phyloP scores from a whole-genome alignment of 768 basidiomycete species.

The Naganishia randhawae region DNA sequence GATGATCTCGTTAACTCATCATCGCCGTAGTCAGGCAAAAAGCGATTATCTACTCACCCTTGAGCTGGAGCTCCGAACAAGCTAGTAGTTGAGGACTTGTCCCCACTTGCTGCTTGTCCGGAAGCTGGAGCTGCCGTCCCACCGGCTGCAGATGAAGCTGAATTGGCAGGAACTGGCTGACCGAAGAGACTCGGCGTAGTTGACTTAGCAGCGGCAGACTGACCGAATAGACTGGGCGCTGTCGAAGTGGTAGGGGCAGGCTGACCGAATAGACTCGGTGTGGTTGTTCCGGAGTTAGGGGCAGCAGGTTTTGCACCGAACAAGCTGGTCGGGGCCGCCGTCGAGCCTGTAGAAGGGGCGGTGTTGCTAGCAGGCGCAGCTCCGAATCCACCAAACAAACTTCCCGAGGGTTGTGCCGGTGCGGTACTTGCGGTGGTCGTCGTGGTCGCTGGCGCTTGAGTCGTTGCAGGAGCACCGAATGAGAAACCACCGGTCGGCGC shows the following conservation, averaged over 20 bases:
- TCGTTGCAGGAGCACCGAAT: slow-evolving; percentile 8
- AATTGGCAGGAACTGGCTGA: not conserved
- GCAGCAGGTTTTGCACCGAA: not conserved
- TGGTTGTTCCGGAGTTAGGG: not conserved
- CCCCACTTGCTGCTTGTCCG: not conserved
- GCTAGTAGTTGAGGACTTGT: not conserved
- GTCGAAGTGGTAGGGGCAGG: not conserved
- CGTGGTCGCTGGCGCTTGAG: not conserved
- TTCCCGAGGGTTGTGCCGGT: not conserved
- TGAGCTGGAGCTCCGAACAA: not conserved
- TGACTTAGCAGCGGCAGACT: slow-evolving; percentile 9
- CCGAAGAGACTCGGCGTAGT: slow-evolving; percentile 8
- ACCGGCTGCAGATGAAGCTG: too few species aligned
- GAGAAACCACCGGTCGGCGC: not conserved
- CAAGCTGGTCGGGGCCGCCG: not conserved
- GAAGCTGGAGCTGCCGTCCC: not conserved
- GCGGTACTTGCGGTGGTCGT: not conserved
- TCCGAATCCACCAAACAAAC: slow-evolving; percentile 24
- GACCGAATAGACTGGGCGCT: not conserved
- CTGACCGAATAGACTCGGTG: not conserved
- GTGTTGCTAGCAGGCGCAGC: not conserved
- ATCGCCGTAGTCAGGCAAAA: too few species aligned
- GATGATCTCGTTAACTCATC: too few species aligned
- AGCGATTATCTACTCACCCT: too few species aligned
- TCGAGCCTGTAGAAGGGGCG: not conserved